Evolutionary conservation across 75 land plant genomes (phyloP).

Genomic region (Selaginella moellendorffii): DNA sequence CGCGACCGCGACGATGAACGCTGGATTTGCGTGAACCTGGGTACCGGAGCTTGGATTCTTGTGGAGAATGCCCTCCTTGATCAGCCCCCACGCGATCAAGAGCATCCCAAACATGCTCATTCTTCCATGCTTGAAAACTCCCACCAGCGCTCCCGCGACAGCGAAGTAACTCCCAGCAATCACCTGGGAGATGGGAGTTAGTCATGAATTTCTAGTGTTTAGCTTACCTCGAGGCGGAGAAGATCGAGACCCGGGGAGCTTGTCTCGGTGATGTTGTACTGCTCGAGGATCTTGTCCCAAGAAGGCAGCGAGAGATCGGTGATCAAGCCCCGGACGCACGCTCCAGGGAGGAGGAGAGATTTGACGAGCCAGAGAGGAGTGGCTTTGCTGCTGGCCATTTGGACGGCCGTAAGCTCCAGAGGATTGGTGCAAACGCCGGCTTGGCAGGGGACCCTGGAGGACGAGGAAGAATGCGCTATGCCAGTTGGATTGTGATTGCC

Average conservation of each 20-base stretch:
- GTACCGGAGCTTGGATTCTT: constrained; percentile 33
- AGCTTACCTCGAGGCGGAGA: constrained; percentile 68
- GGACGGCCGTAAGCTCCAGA: constrained; percentile 65
- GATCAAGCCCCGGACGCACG: constrained; percentile 25
- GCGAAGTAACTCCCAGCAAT: constrained; percentile 89
- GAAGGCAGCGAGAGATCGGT: constrained; percentile 30
- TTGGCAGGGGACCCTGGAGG: constrained; percentile 56
- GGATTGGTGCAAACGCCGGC: constrained; percentile 75
- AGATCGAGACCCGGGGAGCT: constrained; percentile 43
- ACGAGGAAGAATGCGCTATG: not conserved
- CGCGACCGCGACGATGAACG: constrained; percentile 31
- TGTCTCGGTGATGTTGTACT: constrained; percentile 53
- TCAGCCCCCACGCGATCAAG: constrained; percentile 72
- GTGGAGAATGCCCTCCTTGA: constrained; percentile 71
- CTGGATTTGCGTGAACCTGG: not conserved
- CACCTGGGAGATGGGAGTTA: too few species aligned
- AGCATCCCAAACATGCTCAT: constrained; percentile 96
- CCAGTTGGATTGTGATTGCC: too few species aligned
- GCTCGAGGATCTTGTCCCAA: constrained; percentile 44
- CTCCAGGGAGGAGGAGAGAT: constrained; percentile 81
- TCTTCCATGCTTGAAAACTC: constrained; percentile 70
- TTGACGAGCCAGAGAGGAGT: constrained; percentile 49
- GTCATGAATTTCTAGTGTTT: too few species aligned
- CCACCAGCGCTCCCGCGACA: constrained; percentile 67
- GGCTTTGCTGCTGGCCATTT: constrained; percentile 53